These are phyloP conservation scores for Plectosphaerella plurivora DNA, from an alignment of 2,329 filamentous ascomycete genomes.

Conservation along the genomic window DNA sequence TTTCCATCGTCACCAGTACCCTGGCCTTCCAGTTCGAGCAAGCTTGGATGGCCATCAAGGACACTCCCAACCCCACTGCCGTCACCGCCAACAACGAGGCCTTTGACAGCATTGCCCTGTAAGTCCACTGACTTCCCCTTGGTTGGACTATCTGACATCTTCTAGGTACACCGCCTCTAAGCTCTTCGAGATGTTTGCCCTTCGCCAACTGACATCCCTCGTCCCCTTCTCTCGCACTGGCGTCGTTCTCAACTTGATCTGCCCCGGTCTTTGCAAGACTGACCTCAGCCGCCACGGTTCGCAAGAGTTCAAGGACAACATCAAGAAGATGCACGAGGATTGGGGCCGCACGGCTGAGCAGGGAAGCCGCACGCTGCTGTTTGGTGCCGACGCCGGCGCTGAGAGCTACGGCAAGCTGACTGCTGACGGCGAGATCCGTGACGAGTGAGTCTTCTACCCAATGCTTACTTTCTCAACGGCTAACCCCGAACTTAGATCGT, in stretches of 20 bases:
- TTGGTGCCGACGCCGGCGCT: slow-evolving; percentile 15
- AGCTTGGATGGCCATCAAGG: slow-evolving; percentile 1
- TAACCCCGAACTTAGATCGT: not conserved
- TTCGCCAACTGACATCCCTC: slow-evolving; percentile 19
- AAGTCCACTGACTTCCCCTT: not conserved
- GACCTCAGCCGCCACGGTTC: slow-evolving; percentile 7
- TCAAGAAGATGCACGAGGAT: not conserved
- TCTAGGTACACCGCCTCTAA: slow-evolving; percentile 21
- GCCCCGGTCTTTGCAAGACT: slow-evolving; percentile 23
- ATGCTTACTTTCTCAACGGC: too few species aligned
- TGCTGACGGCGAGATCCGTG: slow-evolving; percentile 18
- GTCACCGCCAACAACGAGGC: not conserved
- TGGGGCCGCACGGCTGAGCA: slow-evolving; percentile 18
- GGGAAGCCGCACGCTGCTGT: slow-evolving; percentile 21
- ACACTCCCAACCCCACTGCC: not conserved
- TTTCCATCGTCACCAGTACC: slow-evolving; percentile 14
- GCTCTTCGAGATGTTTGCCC: slow-evolving; percentile 18
- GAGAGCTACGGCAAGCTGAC: slow-evolving; percentile 21
- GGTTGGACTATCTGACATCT: not conserved
- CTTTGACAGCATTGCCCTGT: not conserved
- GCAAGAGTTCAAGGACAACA: not conserved
- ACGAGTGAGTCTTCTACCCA: slow-evolving; percentile 6
- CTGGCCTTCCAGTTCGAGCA: slow-evolving; percentile 14
- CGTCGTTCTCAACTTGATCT: slow-evolving; percentile 23
- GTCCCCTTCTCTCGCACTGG: slow-evolving; percentile 19